Evolutionary conservation across 352 stramenopile species (phyloP).

Genomic region (Phytophthora vignae): DNA sequence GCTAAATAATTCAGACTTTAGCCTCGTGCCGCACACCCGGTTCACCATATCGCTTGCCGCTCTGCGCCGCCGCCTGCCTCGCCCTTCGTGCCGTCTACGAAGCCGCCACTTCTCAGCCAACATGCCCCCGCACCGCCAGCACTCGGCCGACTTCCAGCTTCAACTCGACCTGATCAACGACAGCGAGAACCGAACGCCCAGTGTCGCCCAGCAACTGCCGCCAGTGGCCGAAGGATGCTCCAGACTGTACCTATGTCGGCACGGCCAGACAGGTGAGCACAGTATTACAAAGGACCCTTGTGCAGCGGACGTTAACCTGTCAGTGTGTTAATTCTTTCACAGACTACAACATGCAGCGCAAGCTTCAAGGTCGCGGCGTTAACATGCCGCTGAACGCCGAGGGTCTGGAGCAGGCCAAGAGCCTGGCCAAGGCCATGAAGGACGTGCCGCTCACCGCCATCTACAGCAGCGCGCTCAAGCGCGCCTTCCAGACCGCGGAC

Average conservation of each 20-base stretch:
- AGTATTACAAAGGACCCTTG: background rate
- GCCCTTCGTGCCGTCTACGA: slow-evolving; percentile 9
- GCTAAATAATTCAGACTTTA: slow-evolving; percentile 39
- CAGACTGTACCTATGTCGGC: slow-evolving; percentile 78
- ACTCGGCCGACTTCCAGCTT: slow-evolving; percentile 32
- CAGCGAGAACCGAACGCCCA: slow-evolving; percentile 18
- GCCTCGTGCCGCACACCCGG: slow-evolving; percentile 16
- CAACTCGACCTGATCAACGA: slow-evolving; percentile 27
- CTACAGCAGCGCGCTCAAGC: slow-evolving; percentile 72
- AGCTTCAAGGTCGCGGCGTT: slow-evolving; percentile 82
- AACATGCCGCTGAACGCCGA: slow-evolving; percentile 76
- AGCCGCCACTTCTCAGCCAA: slow-evolving; percentile 28
- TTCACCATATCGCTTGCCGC: slow-evolving; percentile 14
- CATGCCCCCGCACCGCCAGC: slow-evolving; percentile 36
- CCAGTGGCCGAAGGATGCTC: slow-evolving; percentile 59
- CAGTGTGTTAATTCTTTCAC: slow-evolving; percentile 15
- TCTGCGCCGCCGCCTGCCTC: slow-evolving; percentile 2
- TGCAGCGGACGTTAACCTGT: background rate
- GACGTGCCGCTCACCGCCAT: slow-evolving; percentile 72
- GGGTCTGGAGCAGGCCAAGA: slow-evolving; percentile 63
- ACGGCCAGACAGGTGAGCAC: slow-evolving; percentile 68
- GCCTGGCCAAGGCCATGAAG: slow-evolving; percentile 69
- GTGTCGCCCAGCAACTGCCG: slow-evolving; percentile 64
- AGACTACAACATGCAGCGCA: slow-evolving; percentile 77
- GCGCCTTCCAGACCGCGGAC: slow-evolving; percentile 60